Conservation (phyloP, 768 basidiomycete species). For the Cyclocybe aegerita region DNA sequence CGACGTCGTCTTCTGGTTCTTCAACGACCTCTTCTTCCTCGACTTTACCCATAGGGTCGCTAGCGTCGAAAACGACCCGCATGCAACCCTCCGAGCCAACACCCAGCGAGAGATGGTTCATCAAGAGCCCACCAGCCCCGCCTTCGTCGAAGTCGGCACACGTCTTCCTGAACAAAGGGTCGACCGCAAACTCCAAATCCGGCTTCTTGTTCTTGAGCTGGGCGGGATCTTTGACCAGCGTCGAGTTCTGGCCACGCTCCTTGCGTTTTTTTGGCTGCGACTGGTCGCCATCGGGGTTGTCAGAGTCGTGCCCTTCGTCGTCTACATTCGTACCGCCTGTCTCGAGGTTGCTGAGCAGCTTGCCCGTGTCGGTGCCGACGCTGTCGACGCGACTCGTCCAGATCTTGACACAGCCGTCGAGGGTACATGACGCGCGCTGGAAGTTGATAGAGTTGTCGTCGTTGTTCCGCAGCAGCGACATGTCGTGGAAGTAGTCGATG, state of each 20-base stretch:
- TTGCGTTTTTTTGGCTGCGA: conserved; percentile 64
- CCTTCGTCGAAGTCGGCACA: conserved; percentile 99
- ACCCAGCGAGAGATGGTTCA: conserved; percentile 90
- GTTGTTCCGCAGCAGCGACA: conserved; percentile 91
- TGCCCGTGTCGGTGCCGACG: conserved; percentile 95
- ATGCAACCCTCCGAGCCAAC: conserved; percentile 78
- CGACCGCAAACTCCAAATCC: conserved; percentile 94
- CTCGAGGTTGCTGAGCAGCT: conserved; percentile 87
- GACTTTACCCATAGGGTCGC: conserved; percentile 79
- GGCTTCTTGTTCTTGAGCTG: conserved; percentile 89
- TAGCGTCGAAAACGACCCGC: conserved; percentile 94
- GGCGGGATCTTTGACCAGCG: conserved; percentile 83
- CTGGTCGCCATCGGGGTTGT: conserved; percentile 67
- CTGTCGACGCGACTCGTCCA: conserved; percentile 98
- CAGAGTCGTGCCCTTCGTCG: conserved; percentile 59
- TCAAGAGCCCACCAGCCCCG: conserved; percentile 90
- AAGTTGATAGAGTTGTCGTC: conserved; percentile 98
- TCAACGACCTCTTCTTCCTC: conserved; percentile 77
- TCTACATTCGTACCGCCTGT: conserved; percentile 51
- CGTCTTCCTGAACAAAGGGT: conserved; percentile 97
- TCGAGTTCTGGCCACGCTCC: conserved; percentile 68
- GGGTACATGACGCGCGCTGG: conserved; percentile 95
- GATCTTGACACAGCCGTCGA: conserved; percentile 99
- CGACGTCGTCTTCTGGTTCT: conserved; percentile 69
- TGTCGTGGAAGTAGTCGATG: conserved; percentile 99